These are phyloP conservation scores for Malassezia equina DNA, from an alignment of 1,284 basidiomycete species.

Conservation along the genomic window DNA sequence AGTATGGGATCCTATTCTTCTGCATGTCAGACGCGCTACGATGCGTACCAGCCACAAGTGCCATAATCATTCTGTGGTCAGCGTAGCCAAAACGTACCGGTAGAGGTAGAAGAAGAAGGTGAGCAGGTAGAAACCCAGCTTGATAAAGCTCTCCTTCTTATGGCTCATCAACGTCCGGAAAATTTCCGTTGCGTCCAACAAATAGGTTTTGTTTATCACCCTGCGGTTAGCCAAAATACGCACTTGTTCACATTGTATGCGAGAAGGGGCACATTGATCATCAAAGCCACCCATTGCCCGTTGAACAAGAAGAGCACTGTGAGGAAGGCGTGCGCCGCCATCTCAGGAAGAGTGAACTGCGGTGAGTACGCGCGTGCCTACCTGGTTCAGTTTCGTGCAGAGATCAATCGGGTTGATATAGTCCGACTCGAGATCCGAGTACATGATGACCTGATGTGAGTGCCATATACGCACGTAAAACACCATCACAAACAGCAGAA, in stretches of 20 bases:
- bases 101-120: slow-evolving; percentile 48
- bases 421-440: slow-evolving; percentile 55
- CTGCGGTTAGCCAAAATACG: slow-evolving; percentile 51
- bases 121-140: slow-evolving; percentile 44
- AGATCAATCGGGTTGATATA: slow-evolving; percentile 99
- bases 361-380: slow-evolving; percentile 45
- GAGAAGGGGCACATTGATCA: slow-evolving; percentile 81
- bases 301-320: slow-evolving; percentile 63
- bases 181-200: slow-evolving; percentile 99
- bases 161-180: slow-evolving; percentile 86
- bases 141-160: slow-evolving; percentile 74
- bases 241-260: slow-evolving; percentile 86
- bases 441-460: slow-evolving; percentile 84
- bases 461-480: slow-evolving; percentile 35
- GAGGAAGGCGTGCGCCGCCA: slow-evolving; percentile 73
- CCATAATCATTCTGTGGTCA: slow-evolving; percentile 25
- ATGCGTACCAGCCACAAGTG: slow-evolving; percentile 23
- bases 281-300: slow-evolving; percentile 80
- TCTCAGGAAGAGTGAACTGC: slow-evolving; percentile 95
- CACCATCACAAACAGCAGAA: slow-evolving; percentile 47
- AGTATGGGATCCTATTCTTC: not conserved
- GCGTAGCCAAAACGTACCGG: slow-evolving; percentile 20
- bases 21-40: not conserved
- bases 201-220: slow-evolving; percentile 85
- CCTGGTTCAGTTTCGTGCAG: slow-evolving; percentile 98